These are phyloP conservation scores for Neopestalotiopsis rosae DNA, from an alignment of 2,329 filamentous ascomycete species.

Conservation along the genomic window DNA sequence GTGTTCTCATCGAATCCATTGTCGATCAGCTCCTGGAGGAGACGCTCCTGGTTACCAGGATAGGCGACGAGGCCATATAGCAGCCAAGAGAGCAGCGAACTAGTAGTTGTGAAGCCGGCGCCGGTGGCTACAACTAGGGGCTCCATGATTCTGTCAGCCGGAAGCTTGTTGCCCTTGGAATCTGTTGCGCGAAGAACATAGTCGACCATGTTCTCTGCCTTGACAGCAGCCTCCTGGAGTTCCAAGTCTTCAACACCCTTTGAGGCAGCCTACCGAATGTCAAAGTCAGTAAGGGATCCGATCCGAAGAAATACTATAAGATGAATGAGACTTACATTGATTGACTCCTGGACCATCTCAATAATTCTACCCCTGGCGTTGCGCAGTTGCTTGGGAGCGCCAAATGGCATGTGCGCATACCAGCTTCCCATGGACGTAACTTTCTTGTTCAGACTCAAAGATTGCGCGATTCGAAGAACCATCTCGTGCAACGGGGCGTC, in stretches of 20 bases:
- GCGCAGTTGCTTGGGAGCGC: conserved; percentile 53
- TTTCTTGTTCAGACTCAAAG: conserved; percentile 63
- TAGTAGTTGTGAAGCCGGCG: conserved; percentile 67
- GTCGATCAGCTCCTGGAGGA: conserved; percentile 64
- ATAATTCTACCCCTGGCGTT: conserved; percentile 39
- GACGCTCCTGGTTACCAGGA: conserved; percentile 58
- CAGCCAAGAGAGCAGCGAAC: conserved; percentile 62
- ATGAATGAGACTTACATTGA: conserved; percentile 25
- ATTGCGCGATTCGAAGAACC: conserved; percentile 54
- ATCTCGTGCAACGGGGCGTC: conserved; percentile 57
- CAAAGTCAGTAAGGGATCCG: too few relatives aligned
- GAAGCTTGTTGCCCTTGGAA: conserved; percentile 58
- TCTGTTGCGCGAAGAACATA: conserved; percentile 60
- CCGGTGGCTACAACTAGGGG: conserved; percentile 56
- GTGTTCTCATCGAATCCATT: conserved; percentile 49
- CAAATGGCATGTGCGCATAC: conserved; percentile 63
- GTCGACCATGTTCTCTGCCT: conserved; percentile 53
- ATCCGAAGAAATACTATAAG: too few relatives aligned
- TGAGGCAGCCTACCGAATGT: conserved; percentile 32
- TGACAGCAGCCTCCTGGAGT: conserved; percentile 54
- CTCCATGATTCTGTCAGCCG: conserved; percentile 44
- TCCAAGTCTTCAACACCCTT: conserved; percentile 45
- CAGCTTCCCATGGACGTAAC: conserved; percentile 58
- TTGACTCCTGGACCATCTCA: conserved; percentile 43
- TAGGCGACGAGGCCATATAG: conserved; percentile 60